Base-by-base conservation (phyloP, 139 green algal genomes). In the Coelastrella sp. region DNA sequence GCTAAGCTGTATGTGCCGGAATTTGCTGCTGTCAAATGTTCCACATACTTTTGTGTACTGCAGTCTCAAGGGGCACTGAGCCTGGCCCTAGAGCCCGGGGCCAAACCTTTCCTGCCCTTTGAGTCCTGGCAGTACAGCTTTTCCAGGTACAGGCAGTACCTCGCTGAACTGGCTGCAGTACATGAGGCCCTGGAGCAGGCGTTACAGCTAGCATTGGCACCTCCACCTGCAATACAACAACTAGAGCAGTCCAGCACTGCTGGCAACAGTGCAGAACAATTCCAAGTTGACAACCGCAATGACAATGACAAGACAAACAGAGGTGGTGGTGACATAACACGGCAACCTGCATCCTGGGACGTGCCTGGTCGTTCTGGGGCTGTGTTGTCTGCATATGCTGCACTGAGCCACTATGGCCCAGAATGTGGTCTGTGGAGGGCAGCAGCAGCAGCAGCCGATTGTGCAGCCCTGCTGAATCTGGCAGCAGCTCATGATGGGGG, bases 101-200 rank as follows among this genome's bases (percentile, higher is more conserved):
- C 73, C 70, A 87, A 87, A 68, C 88, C 88, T 14, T 89, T 90
- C 27, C 87, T 89, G 7, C 74, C 90, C 0, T 94, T 94, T 65
- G 81, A 93, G 74, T 68, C 35, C 6, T 94, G 92, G 92, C 72
- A 68, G 10, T 94, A 90, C 73, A 89, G 20, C 0, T 6, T 79
- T 60, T 63, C 59, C 6, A 75, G 91, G 15, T 94, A 94, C 70
- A 58, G 73, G 75, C 82, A 90, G 86, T 94, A 93, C 76, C 25
- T 94, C n/a, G 82, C 86, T 20, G 92, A 93, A 24, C 20, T 90
- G 65, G 75, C 82, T 12, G 92, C 82, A 68, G 92, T 90, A 82
- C 92, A 94, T 63, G 65, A 11, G 12, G 86, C 82, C 35, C 75
- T 93, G 66, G 92, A 94, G 58, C 57, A 83, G 56, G 89, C 89